Evolutionary conservation across 805 yeast species (phyloP), one percentile per base, ranked within the genome.

Genomic region (Lachancea nothofagi): DNA sequence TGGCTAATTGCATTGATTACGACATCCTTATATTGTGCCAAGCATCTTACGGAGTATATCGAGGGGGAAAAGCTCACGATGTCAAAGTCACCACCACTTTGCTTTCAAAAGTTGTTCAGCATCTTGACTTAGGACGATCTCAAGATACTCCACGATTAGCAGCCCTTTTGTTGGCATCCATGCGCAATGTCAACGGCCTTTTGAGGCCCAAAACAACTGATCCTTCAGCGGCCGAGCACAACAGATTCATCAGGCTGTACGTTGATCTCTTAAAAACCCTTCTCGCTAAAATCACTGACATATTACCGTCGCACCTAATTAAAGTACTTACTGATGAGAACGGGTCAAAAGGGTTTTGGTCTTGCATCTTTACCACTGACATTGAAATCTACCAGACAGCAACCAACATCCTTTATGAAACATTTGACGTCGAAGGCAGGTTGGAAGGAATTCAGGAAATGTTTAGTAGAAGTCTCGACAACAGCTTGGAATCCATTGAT

Each of bases 391-490:
- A 79, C 43, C 87, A 85, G 53, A 71, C 80, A 1, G 82, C 89
- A 1, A 71, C 83, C 5, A 81, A 81, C 45, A 69, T 86, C 15
- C 57, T 88, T 3, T 81, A 83, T 51, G 90, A 84, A 48, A 76
- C 84, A 0, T 83, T 76, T 57, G 94, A 87, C 57, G 84, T 80
- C 10, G 79, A 77, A 40, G 96, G 89, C 13, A 72, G 96, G 51
- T 62, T 76, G 25, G 95, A 84, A 57, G 86, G 88, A 25, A 68
- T 85, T n/a, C 74, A 69, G 33, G 71, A 70, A 3, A 54, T 80
- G 26, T 61, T 88, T 19, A 58, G 60, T 7, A 53, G 62, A 7
- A 67, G 74, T 40, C 54, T 80, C 10, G 52, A 61, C 2, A 54
- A 63, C 6, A 71, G 79, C 7, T 49, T 87, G 4, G 49, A 48